Percentiles rank a stretch among this genome's conserved stretches.
Evolutionary conservation across 1,284 basidiomycete species (phyloP).

Genomic region (Microbotryum intermedium): DNA sequence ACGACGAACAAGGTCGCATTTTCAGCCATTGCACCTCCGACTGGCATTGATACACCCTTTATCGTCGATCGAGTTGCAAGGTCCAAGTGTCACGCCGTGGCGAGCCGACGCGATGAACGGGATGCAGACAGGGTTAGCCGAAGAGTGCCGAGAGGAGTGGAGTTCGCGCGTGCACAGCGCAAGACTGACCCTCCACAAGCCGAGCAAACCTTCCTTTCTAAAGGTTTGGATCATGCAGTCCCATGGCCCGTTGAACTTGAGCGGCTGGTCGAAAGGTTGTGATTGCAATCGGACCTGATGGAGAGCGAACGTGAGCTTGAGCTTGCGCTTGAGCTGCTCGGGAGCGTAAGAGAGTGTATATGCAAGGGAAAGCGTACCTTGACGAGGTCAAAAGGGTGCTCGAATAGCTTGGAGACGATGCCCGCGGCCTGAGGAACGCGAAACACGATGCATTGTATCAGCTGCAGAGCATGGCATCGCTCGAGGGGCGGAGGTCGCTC

Average conservation of each 20-base stretch:
- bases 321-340: slow-evolving; percentile 6
- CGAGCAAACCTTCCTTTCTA: slow-evolving; percentile 63
- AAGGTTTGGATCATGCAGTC: slow-evolving; percentile 74
- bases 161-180: slow-evolving; percentile 4
- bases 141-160: neutral
- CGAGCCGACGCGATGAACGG: neutral
- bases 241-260: slow-evolving; percentile 59
- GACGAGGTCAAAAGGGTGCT: slow-evolving; percentile 77
- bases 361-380: slow-evolving; percentile 20
- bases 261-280: slow-evolving; percentile 63
- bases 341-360: slow-evolving; percentile 15
- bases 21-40: slow-evolving; percentile 82
- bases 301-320: neutral
- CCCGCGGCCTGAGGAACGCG: slow-evolving; percentile 51
- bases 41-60: slow-evolving; percentile 77
- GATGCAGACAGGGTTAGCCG: neutral
- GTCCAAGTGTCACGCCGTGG: neutral
- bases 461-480: neutral
- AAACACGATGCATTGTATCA: neutral
- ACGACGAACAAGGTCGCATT: slow-evolving; percentile 80
- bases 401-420: slow-evolving; percentile 72
- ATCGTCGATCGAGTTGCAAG: neutral
- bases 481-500: neutral
- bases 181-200: slow-evolving; percentile 64
- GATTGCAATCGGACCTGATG: slow-evolving; percentile 71